Percentiles rank a stretch among this genome's conserved stretches.
Evolutionary conservation across 75 land plant genomes (phyloP).

Genomic region (Pseudotsuga menziesii): DNA sequence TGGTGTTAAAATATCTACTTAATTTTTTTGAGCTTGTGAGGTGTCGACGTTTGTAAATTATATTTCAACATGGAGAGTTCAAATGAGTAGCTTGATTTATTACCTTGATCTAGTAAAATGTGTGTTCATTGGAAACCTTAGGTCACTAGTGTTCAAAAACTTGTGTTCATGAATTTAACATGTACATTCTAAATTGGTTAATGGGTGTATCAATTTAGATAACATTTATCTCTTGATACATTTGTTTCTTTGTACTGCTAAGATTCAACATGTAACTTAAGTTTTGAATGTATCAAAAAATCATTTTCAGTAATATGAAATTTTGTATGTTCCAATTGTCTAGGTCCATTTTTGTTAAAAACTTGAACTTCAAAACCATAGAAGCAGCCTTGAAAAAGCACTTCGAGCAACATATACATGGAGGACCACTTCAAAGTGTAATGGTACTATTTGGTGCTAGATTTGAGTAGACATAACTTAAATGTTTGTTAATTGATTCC

Average conservation of each 20-base stretch:
- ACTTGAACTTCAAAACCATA: too few relatives aligned
- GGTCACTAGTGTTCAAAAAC: too few relatives aligned
- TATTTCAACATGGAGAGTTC: too few relatives aligned
- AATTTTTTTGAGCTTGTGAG: neutral
- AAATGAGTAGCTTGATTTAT: too few relatives aligned
- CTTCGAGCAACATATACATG: slow-evolving; percentile 53
- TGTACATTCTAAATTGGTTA: too few relatives aligned
- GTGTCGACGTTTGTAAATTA: too few relatives aligned
- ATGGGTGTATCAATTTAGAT: neutral
- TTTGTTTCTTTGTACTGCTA: neutral
- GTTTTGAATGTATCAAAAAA: neutral
- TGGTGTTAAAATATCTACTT: slow-evolving; percentile 14
- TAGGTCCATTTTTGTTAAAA: slow-evolving; percentile 81
- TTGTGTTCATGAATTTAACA: neutral
- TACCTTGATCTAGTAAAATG: too few relatives aligned
- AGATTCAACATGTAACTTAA: neutral
- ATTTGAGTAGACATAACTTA: neutral
- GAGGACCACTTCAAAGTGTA: slow-evolving; percentile 56
- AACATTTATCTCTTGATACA: neutral
- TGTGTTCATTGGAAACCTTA: too few relatives aligned
- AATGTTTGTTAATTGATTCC: neutral
- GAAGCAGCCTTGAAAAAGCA: slow-evolving; percentile 66
- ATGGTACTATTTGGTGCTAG: slow-evolving; percentile 37
- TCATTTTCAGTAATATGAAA: neutral
- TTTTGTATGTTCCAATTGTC: slow-evolving; percentile 32